These are phyloP conservation scores for Boletellus emodensis DNA, from an alignment of 768 basidiomycete genomes.

Conservation along the genomic window DNA sequence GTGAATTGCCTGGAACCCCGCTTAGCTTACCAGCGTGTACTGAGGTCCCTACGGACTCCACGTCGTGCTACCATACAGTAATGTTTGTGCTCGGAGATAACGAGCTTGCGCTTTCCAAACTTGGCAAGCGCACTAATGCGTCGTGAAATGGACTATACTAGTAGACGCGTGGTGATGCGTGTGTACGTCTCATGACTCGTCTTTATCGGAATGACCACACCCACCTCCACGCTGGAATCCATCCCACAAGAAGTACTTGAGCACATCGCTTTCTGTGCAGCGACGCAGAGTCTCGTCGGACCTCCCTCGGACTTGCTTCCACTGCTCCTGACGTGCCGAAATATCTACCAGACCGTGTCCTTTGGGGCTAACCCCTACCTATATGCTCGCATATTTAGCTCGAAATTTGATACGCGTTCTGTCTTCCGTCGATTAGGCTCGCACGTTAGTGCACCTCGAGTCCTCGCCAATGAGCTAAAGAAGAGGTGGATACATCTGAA, in stretches of 20 bases:
- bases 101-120: not conserved
- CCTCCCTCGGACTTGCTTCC: conserved; percentile 59
- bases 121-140: conserved; percentile 1
- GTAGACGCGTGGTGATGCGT: not conserved
- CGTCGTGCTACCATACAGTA: not conserved
- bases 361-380: conserved; percentile 57
- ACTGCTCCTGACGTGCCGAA: conserved; percentile 49
- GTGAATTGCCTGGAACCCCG: not conserved
- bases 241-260: conserved; percentile 79
- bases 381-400: conserved; percentile 65
- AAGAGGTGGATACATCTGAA: conserved; percentile 57
- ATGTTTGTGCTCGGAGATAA: too few relatives aligned
- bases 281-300: conserved; percentile 48
- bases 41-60: not conserved
- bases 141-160: not conserved
- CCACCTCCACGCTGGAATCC: conserved; percentile 34
- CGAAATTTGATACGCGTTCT: conserved; percentile 61
- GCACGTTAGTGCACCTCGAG: conserved; percentile 35
- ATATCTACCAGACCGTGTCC: conserved; percentile 48
- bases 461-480: conserved; percentile 59
- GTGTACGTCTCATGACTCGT: not conserved
- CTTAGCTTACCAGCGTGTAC: not conserved
- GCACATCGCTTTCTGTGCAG: conserved; percentile 66
- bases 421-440: conserved; percentile 48
- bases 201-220: conserved; percentile 10